phyloP scores from a whole-genome alignment of 192 early-diverging fungal species.

The Endogone sp. region DNA sequence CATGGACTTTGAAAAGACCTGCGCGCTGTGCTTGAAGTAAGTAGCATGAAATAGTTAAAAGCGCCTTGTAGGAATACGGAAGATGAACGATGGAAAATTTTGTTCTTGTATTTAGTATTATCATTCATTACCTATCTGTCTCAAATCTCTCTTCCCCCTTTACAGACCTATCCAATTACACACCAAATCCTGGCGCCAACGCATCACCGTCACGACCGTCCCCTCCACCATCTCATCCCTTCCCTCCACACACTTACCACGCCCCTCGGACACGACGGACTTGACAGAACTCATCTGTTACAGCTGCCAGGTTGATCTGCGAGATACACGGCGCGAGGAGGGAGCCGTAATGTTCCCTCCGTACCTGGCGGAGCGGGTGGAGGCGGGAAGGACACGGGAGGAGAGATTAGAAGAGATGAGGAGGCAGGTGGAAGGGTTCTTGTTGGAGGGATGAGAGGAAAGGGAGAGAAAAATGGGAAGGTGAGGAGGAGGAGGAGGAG shows the following conservation, averaged over 20 bases:
- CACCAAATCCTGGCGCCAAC: constrained; percentile 43
- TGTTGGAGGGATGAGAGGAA: not conserved
- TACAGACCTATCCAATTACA: constrained; percentile 41
- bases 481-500: too few relatives aligned
- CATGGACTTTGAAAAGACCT: constrained; percentile 40
- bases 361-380: not conserved
- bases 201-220: constrained; percentile 37
- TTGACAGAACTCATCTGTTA: constrained; percentile 44
- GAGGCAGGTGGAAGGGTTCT: not conserved
- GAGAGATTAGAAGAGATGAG: not conserved
- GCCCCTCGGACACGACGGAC: constrained; percentile 3
- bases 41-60: not conserved
- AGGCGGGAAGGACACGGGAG: not conserved
- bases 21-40: constrained; percentile 68
- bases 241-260: not conserved
- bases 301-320: constrained; percentile 45
- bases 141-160: constrained; percentile 1
- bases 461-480: not conserved
- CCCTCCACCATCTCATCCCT: not conserved
- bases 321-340: constrained; percentile 17
- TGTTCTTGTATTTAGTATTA: not conserved
- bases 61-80: not conserved
- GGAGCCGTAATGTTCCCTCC: not conserved
- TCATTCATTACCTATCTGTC: too few relatives aligned
- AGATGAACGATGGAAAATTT: not conserved